Base-by-base conservation (phyloP, 2,329 filamentous ascomycete genomes). In the Aureobasidium sp. region DNA sequence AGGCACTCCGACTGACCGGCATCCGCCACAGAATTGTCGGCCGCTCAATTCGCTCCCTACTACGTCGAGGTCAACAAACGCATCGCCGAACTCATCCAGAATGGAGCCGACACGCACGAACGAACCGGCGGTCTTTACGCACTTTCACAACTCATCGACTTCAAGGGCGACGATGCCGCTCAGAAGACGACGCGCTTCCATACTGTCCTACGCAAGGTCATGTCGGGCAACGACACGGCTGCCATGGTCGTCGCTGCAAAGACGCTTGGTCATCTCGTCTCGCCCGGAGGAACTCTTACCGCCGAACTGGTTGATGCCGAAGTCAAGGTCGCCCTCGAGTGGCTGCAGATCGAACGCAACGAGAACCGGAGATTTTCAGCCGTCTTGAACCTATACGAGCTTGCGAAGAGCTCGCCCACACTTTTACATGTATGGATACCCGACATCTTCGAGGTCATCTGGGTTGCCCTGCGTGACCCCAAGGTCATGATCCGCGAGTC, bases 271-370 rank as follows among this genome's bases (percentile, higher is more conserved):
- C 90, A 92, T 72, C 83, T 99, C 64, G 96, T 93, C 65, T 87
- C 90, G 67, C 94, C 94, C 0, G 94, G 94, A 65, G 94, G 94
- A 64, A 92, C 94, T 36, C 81, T 97, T 66, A 96, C 96, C 48
- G 95, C 93, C 8, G 93, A 97, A 75, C 81, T 99, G 61, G 94
- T 99, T 62, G 94, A 99, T 72, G 93, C 91, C 61, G 93, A 99
- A 76, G 92, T 97, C 65, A 95, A 97, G 74, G 94, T 91, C 20
- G 92, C 95, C 1, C 81, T 99, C 60, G 94, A 99, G 77, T 97
- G 92, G 90, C 84, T 99, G 62, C 93, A 97, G 72, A 92, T 92
- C 53, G 95, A 97, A 73, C 85, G 93, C 67, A 87, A 96, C 68
- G 94, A 99, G 77, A 93, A 93, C 72, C 84, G 93, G 68, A 85